Conservation (phyloP, 2,329 filamentous ascomycete genomes). For the Colletotrichum eleusines region DNA sequence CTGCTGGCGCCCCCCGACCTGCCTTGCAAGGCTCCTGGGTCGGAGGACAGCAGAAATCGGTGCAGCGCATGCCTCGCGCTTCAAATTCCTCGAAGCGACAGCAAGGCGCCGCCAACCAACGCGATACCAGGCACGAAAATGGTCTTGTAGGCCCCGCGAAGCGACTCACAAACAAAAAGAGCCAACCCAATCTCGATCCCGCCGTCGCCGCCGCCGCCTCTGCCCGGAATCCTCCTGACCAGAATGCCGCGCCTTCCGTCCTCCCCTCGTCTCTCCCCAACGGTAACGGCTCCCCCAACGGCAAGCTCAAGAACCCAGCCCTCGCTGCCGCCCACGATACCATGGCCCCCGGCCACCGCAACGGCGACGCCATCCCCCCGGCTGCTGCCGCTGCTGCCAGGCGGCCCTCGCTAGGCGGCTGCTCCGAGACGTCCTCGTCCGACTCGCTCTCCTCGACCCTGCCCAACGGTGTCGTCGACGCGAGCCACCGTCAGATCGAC, state of each 20-base stretch:
- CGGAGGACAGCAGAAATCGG: conserved; percentile 52
- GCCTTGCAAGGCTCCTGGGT: conserved; percentile 49
- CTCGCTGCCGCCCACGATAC: conserved; percentile 47
- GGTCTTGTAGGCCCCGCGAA: conserved; percentile 76
- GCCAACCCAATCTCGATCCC: conserved; percentile 58
- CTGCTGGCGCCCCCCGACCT: conserved; percentile 53
- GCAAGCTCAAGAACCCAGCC: conserved; percentile 39
- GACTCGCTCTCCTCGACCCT: conserved; percentile 59
- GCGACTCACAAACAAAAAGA: conserved; percentile 58
- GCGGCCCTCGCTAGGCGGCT: conserved; percentile 63
- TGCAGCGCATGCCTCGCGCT: conserved; percentile 71
- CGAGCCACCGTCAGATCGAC: conserved; percentile 74
- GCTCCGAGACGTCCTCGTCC: conserved; percentile 67
- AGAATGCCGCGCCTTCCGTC: conserved; percentile 47
- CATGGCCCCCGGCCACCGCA: conserved; percentile 57
- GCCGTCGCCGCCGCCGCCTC: conserved; percentile 50
- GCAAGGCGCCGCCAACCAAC: conserved; percentile 71
- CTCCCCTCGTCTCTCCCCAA: conserved; percentile 45
- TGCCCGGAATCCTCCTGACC: conserved; percentile 44
- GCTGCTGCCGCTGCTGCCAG: conserved; percentile 57
- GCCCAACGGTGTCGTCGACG: conserved; percentile 56
- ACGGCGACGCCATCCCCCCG: conserved; percentile 53
- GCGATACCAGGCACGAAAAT: conserved; percentile 86
- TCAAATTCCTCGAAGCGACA: conserved; percentile 71
- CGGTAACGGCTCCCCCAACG: conserved; percentile 42